phyloP scores from a whole-genome alignment of 2,329 filamentous ascomycete genomes.

The Trichoderma breve region DNA sequence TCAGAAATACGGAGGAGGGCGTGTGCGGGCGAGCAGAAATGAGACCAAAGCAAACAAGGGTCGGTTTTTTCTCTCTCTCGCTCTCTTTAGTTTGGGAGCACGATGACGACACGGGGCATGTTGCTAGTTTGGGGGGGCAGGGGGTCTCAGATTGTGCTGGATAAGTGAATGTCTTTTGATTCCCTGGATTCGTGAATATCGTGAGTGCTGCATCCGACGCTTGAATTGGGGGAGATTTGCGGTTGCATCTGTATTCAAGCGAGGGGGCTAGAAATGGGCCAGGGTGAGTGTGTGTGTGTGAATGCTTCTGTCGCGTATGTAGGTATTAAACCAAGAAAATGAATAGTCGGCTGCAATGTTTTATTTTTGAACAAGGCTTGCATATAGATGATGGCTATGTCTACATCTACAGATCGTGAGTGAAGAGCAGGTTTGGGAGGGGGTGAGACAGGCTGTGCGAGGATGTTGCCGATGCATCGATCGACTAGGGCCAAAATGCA shows the following conservation, averaged over 20 bases:
- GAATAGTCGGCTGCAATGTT: neutral
- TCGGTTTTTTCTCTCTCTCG: neutral
- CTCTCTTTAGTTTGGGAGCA: neutral
- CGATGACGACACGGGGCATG: slow-evolving; percentile 5
- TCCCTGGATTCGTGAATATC: neutral
- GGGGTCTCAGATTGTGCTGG: neutral
- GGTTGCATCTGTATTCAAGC: neutral
- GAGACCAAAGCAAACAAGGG: neutral
- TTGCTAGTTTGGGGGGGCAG: neutral
- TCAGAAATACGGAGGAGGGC: slow-evolving; percentile 11
- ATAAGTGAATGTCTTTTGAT: neutral
- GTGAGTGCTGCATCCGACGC: neutral
- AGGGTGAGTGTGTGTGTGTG: neutral
- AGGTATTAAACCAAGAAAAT: neutral
- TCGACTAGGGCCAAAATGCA: slow-evolving; percentile 10
- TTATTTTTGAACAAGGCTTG: neutral
- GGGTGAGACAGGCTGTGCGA: neutral
- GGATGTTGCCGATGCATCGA: neutral
- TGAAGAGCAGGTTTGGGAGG: neutral
- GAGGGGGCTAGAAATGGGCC: neutral
- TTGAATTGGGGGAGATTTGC: neutral
- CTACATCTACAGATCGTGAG: neutral
- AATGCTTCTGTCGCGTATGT: neutral
- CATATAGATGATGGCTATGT: neutral
- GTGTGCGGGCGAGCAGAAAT: neutral